Conservation (phyloP, 148 eudicot genomes). For the Vaccinium macrocarpon region DNA sequence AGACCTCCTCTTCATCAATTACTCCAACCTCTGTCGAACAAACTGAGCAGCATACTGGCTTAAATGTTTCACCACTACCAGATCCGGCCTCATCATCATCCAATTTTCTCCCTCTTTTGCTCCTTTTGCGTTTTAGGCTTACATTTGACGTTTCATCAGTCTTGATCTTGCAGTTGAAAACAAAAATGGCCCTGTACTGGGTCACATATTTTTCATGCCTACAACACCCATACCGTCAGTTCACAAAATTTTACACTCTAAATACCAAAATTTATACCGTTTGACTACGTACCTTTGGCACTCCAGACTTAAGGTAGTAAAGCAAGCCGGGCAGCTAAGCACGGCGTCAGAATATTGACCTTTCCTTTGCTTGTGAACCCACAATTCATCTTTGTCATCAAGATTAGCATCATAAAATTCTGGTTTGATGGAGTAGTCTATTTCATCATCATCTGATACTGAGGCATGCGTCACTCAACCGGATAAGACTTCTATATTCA, state of each 20-base stretch:
- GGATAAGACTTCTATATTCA: conserved; percentile 7
- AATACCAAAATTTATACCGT: background rate
- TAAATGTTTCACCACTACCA: conserved; percentile 30
- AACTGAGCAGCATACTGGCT: conserved; percentile 69
- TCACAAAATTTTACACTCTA: background rate
- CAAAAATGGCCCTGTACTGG: conserved; percentile 81
- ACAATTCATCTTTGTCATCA: conserved; percentile 73
- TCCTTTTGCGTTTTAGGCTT: conserved; percentile 50
- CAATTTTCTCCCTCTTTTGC: conserved; percentile 28
- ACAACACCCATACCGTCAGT: conserved; percentile 12
- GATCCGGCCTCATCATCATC: conserved; percentile 26
- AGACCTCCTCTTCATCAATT: conserved; percentile 84
- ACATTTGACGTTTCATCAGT: conserved; percentile 31
- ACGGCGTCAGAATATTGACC: conserved; percentile 83
- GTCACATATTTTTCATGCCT: conserved; percentile 79
- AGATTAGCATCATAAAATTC: conserved; percentile 82
- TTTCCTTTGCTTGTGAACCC: conserved; percentile 65
- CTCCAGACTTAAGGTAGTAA: conserved; percentile 75
- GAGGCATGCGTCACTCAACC: conserved; percentile 23
- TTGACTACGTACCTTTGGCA: conserved; percentile 57
- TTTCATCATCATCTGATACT: conserved; percentile 88
- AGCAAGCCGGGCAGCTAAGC: conserved; percentile 96
- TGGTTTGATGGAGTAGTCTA: conserved; percentile 72
- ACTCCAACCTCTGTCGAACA: conserved; percentile 86
- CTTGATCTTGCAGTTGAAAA: conserved; percentile 59